phyloP scores from a whole-genome alignment of 2,329 filamentous ascomycete genomes.

The Parascedosporium putredinis region DNA sequence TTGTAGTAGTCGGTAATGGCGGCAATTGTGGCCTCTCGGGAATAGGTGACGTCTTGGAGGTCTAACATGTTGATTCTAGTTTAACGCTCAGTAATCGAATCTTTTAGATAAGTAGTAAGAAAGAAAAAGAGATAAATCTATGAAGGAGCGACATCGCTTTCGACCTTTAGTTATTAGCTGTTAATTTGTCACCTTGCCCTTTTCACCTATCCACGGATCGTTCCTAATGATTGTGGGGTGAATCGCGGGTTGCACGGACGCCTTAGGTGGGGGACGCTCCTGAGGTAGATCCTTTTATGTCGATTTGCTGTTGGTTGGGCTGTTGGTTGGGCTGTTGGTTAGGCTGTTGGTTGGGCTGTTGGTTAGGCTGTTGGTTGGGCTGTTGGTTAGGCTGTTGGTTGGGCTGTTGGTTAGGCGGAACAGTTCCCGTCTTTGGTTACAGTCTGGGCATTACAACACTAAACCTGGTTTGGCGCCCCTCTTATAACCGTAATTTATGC shows the following conservation, averaged over 20 bases:
- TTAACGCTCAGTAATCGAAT: neutral
- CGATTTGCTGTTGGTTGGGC: too few species aligned
- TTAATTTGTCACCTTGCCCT: too few species aligned
- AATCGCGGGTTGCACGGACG: too few species aligned
- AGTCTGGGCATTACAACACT: neutral
- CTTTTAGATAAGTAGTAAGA: neutral
- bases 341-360: too few species aligned
- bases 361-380: neutral
- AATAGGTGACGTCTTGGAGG: neutral
- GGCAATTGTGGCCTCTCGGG: conserved; percentile 9
- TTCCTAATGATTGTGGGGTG: too few species aligned
- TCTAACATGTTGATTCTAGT: neutral
- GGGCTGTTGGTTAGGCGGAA: neutral
- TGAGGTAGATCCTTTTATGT: too few species aligned
- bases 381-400: neutral
- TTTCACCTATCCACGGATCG: too few species aligned
- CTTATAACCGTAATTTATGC: neutral
- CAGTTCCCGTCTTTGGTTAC: too few species aligned
- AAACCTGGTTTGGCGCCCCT: neutral
- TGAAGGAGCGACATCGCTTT: neutral
- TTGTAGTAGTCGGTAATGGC: conserved; percentile 17
- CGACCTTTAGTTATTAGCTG: too few species aligned
- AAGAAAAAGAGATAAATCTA: neutral
- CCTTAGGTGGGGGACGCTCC: too few species aligned
- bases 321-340: too few species aligned